A percentile compares a stretch with the other conserved stretches of the same genome.
Conservation (phyloP, 306 rosid species). For the Sindora glabra region DNA sequence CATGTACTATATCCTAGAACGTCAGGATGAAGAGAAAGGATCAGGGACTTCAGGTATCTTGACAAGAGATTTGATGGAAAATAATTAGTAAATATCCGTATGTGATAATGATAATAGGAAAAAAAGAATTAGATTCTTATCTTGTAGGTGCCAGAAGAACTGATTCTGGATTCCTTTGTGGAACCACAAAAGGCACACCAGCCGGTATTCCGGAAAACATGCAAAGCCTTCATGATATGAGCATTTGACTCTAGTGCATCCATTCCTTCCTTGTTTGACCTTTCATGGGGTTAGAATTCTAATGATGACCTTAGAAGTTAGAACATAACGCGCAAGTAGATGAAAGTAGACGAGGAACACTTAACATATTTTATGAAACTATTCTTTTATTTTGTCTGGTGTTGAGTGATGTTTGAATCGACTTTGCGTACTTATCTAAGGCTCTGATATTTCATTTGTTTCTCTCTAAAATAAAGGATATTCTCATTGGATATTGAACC, state of each 20-base stretch:
- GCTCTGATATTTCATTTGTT: no score
- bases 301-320: no score
- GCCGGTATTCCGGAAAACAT: constrained; percentile 22
- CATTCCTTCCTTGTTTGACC: background rate
- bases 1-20: constrained; percentile 56
- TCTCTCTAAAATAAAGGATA: no score
- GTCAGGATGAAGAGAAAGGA: background rate
- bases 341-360: background rate
- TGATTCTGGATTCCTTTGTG: constrained; percentile 28
- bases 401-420: no score
- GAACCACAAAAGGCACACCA: background rate
- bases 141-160: constrained; percentile 36
- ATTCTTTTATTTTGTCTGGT: no score
- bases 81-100: background rate
- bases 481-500: no score
- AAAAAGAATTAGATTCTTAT: constrained; percentile 41
- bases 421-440: no score
- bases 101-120: constrained; percentile 15
- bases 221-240: constrained; percentile 1
- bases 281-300: background rate
- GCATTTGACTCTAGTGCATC: background rate
- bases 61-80: constrained; percentile 17
- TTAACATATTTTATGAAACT: background rate
- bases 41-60: background rate
- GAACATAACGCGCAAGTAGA: background rate